Percentiles rank a stretch among this genome's conserved stretches.
phyloP scores from a whole-genome alignment of 2,329 filamentous ascomycete genomes.

The Elsinoe fawcettii region DNA sequence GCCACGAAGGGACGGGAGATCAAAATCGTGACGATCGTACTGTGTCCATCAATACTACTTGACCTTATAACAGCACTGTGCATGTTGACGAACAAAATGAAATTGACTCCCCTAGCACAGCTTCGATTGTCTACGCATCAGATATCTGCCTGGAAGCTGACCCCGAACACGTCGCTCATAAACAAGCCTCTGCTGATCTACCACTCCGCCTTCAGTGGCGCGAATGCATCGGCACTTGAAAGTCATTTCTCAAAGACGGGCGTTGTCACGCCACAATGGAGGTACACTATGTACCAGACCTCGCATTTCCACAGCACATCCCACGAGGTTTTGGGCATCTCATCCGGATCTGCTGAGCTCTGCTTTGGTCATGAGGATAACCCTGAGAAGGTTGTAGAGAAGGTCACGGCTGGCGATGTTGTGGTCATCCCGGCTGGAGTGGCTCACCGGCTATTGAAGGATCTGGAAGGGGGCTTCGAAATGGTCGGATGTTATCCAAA shows the following conservation, averaged over 20 bases:
- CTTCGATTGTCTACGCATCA: conserved; percentile 51
- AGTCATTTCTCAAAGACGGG: conserved; percentile 46
- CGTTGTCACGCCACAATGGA: conserved; percentile 57
- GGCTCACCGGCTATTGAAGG: conserved; percentile 54
- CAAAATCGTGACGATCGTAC: background rate
- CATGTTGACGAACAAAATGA: background rate
- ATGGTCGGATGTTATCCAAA: conserved; percentile 62
- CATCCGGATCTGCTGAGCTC: conserved; percentile 50
- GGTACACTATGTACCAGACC: conserved; percentile 59
- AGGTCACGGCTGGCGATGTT: conserved; percentile 53
- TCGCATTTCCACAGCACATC: conserved; percentile 61
- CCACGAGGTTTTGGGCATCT: conserved; percentile 59
- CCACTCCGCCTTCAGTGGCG: conserved; percentile 47
- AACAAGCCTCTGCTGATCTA: conserved; percentile 59
- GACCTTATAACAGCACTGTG: background rate
- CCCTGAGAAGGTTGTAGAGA: conserved; percentile 47
- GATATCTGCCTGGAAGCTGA: conserved; percentile 49
- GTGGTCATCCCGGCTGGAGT: conserved; percentile 60
- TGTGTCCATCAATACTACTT: background rate
- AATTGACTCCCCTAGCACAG: conserved; percentile 39
- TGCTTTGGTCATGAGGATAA: conserved; percentile 62
- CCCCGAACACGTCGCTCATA: conserved; percentile 60
- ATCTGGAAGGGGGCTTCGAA: conserved; percentile 49
- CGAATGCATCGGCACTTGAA: conserved; percentile 43
- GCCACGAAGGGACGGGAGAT: too few species aligned